These are phyloP conservation scores for Erysimum cheiri DNA, from an alignment of 441 rosid genomes.

Conservation along the genomic window DNA sequence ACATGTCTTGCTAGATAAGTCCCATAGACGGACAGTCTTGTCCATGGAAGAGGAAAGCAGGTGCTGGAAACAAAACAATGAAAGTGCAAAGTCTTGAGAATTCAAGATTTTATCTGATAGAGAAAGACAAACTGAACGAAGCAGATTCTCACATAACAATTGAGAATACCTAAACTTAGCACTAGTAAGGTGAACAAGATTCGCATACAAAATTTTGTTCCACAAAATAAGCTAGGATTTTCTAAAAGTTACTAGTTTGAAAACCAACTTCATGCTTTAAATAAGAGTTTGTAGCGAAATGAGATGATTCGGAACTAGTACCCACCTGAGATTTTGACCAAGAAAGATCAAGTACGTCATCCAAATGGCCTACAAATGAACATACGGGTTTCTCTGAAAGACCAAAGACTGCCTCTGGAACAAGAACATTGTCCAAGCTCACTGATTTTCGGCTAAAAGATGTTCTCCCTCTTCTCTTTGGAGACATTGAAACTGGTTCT, in stretches of 20 bases:
- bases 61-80: constrained; percentile 52
- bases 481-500: constrained; percentile 55
- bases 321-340: constrained; percentile 82
- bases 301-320: constrained; percentile 5
- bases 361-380: constrained; percentile 64
- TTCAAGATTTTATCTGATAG: background rate
- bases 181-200: constrained; percentile 21
- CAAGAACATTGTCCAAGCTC: constrained; percentile 60
- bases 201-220: background rate
- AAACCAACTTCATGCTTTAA: background rate
- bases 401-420: constrained; percentile 67
- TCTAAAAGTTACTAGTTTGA: background rate
- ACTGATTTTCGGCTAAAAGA: constrained; percentile 76
- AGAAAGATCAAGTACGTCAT: constrained; percentile 75
- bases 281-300: constrained; percentile 2
- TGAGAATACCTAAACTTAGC: constrained; percentile 1
- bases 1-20: constrained; percentile 68
- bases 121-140: background rate
- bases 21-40: constrained; percentile 81
- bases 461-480: constrained; percentile 66
- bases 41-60: constrained; percentile 86
- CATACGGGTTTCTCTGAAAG: constrained; percentile 71
- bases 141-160: constrained; percentile 19
- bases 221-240: background rate
- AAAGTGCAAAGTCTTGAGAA: constrained; percentile 23